Conservation (phyloP, 106 monocot genomes). For the Xerophyta viscosa region DNA sequence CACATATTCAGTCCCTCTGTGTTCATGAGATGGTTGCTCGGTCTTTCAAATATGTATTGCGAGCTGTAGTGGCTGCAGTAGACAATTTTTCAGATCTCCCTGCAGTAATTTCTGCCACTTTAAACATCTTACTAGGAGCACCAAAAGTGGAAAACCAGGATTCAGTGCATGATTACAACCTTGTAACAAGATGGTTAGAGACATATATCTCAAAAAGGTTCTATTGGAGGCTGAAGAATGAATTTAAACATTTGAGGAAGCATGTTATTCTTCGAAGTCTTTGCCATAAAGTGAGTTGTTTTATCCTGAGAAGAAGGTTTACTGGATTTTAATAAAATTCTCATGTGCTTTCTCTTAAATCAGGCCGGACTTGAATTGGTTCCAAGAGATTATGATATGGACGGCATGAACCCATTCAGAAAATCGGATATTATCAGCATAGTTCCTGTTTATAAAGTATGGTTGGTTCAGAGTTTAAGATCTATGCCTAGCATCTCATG, state of each 20-base stretch:
- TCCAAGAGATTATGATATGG: constrained; percentile 90
- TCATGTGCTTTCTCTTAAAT: constrained; percentile 7
- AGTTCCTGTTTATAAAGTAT: constrained; percentile 91
- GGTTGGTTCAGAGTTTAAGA: too few relatives aligned
- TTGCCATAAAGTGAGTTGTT: constrained; percentile 70
- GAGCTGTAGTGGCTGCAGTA: constrained; percentile 74
- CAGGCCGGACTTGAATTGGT: constrained; percentile 92
- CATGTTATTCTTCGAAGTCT: constrained; percentile 81
- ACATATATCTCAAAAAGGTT: constrained; percentile 68
- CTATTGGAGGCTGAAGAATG: constrained; percentile 72
- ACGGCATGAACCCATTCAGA: constrained; percentile 52
- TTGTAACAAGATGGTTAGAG: constrained; percentile 63
- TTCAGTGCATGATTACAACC: constrained; percentile 24
- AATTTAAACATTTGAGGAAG: constrained; percentile 62
- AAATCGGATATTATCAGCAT: constrained; percentile 88
- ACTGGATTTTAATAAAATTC: too few relatives aligned
- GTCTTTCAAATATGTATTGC: constrained; percentile 85
- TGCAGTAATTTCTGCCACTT: constrained; percentile 49
- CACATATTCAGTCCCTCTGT: constrained; percentile 90
- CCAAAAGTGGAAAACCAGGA: constrained; percentile 22
- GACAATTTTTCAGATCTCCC: constrained; percentile 39
- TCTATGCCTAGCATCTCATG: too few relatives aligned
- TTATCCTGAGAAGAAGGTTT: too few relatives aligned
- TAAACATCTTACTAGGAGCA: constrained; percentile 73
- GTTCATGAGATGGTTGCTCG: constrained; percentile 91